These are phyloP conservation scores for Uromyces viciae-fabae DNA, from an alignment of 1,284 basidiomycete genomes.

Conservation along the genomic window DNA sequence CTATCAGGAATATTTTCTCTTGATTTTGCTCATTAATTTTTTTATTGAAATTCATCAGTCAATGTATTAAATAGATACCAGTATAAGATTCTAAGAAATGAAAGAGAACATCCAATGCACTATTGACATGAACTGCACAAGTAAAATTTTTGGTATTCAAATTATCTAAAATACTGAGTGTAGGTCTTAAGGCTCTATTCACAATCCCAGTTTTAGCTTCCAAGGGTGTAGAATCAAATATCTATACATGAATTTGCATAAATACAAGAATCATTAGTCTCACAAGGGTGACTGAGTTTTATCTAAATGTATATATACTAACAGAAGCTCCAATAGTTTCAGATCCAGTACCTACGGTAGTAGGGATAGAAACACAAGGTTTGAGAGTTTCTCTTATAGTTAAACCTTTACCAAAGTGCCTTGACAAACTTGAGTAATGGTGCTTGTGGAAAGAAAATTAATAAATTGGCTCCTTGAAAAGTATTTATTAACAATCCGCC, in stretches of 20 bases:
- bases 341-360: slow-evolving; percentile 94
- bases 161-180: slow-evolving; percentile 79
- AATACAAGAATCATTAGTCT: neutral
- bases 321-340: slow-evolving; percentile 92
- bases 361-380: slow-evolving; percentile 91
- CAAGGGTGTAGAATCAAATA: slow-evolving; percentile 80
- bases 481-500: slow-evolving; percentile 96
- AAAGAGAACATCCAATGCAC: slow-evolving; percentile 85
- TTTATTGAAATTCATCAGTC: too few relatives aligned
- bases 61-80: slow-evolving; percentile 54
- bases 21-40: too few relatives aligned
- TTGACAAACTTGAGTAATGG: slow-evolving; percentile 90
- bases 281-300: neutral
- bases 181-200: slow-evolving; percentile 80
- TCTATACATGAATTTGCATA: slow-evolving; percentile 53
- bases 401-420: slow-evolving; percentile 88
- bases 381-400: slow-evolving; percentile 72
- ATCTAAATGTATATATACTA: neutral
- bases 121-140: slow-evolving; percentile 78
- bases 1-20: too few relatives aligned
- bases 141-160: slow-evolving; percentile 77
- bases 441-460: slow-evolving; percentile 71
- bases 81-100: slow-evolving; percentile 90
- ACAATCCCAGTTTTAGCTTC: slow-evolving; percentile 96
- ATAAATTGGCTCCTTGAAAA: slow-evolving; percentile 86